Evolutionary conservation across 306 rosid species (phyloP).

Genomic region (Gastrolobium villosum): DNA sequence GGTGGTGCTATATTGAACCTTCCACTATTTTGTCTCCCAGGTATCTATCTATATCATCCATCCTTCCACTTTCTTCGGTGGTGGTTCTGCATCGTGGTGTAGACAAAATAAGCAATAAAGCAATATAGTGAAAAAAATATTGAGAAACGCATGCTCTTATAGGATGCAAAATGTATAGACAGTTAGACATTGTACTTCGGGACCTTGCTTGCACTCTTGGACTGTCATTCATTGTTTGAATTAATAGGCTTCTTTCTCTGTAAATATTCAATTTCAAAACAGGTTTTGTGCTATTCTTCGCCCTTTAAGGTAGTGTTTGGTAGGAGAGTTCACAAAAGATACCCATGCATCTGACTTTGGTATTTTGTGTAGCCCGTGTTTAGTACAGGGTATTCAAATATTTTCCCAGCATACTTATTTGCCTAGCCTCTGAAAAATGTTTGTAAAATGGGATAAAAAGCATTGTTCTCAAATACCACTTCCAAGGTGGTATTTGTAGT

Average conservation of each 20-base stretch:
- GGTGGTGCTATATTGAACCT: constrained; percentile 74
- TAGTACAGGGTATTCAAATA: too few species aligned
- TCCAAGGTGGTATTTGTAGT: too few species aligned
- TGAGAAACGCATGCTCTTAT: not conserved
- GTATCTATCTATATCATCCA: constrained; percentile 44
- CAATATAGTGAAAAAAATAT: not conserved
- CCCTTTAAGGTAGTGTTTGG: too few species aligned
- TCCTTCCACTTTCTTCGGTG: not conserved
- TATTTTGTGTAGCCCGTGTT: too few species aligned
- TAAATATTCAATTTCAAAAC: not conserved
- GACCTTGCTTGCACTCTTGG: not conserved
- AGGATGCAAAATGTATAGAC: not conserved
- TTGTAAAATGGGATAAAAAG: too few species aligned
- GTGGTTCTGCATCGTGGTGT: not conserved
- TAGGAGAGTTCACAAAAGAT: too few species aligned
- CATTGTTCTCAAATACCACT: too few species aligned
- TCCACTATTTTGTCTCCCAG: constrained; percentile 86
- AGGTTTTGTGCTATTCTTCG: not conserved
- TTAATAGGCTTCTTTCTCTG: constrained; percentile 5
- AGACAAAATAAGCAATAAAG: not conserved
- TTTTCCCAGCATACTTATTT: too few species aligned
- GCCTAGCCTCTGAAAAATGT: too few species aligned
- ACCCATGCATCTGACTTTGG: too few species aligned
- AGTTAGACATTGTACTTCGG: constrained; percentile 6
- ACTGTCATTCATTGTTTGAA: not conserved